Evolutionary conservation across 2,329 filamentous ascomycete genomes (phyloP).

Genomic region (Delphinella strobiligena): DNA sequence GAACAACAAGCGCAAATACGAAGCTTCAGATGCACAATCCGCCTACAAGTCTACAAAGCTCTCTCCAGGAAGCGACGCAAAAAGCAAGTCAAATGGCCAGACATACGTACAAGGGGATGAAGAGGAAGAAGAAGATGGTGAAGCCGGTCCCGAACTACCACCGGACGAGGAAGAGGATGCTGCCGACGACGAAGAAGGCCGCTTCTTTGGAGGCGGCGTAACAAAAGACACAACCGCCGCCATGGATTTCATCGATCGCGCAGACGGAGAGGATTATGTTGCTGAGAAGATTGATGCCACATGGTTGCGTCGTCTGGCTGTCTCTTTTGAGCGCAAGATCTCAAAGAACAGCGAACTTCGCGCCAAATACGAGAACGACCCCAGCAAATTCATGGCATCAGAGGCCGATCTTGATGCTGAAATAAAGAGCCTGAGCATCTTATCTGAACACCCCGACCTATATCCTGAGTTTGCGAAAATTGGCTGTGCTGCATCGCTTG

Average conservation of each 20-base stretch:
- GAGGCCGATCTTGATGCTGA: conserved; percentile 85
- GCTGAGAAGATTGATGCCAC: conserved; percentile 68
- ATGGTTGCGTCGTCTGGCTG: conserved; percentile 71
- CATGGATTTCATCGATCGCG: conserved; percentile 73
- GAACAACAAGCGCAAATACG: conserved; percentile 45
- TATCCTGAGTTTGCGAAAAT: conserved; percentile 70
- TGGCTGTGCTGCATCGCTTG: conserved; percentile 56
- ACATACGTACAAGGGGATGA: conserved; percentile 36
- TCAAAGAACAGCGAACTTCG: conserved; percentile 81
- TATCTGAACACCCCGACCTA: conserved; percentile 75
- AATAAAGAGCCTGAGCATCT: conserved; percentile 74
- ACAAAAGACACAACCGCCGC: conserved; percentile 69
- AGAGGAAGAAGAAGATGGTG: conserved; percentile 20
- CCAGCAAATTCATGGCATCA: conserved; percentile 67
- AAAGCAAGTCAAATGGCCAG: conserved; percentile 25
- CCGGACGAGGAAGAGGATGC: conserved; percentile 36
- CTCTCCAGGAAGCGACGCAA: conserved; percentile 36
- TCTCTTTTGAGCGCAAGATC: conserved; percentile 84
- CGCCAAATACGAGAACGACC: conserved; percentile 69
- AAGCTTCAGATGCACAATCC: conserved; percentile 41
- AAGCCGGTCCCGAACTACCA: conserved; percentile 22
- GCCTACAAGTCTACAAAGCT: conserved; percentile 50
- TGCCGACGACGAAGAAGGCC: conserved; percentile 89
- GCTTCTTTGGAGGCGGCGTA: conserved; percentile 91
- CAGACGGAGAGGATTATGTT: conserved; percentile 37